Evolutionary conservation across 179 eudicot species (phyloP), one percentile per base, ranked within the genome.

Genomic region (Beta macrorhiza): DNA sequence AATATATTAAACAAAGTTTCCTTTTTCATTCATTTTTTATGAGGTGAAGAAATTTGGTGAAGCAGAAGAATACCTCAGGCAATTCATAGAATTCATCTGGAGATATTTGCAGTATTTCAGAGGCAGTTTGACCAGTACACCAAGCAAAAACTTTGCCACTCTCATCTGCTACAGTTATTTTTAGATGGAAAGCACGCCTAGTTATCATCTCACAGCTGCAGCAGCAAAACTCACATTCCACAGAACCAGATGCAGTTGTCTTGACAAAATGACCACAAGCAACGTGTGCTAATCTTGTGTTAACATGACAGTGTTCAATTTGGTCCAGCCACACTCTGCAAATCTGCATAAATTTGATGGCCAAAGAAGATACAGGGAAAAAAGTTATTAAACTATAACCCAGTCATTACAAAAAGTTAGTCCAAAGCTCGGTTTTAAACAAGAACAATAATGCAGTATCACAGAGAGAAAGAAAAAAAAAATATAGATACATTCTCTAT

Each of bases 111-210:
- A 96, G 87, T 87, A 96, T 78, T 77, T 96, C 99, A 37, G 85
- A 85, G 58, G 98, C 99, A 82, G 93, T 91, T 81, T 92, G 94
- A 80, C 98, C 96, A 11, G 91, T 85, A 80, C 98, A 96, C 97
- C 98, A 94, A 74, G 97, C 97, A 82, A 89, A 90, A 16, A 79
- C 90, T 81, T 92, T 96, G 37, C 87, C 90, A 68, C 84, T 91
- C 64, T 91, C 90, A 84, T 96, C 99, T 25, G 96, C 92, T 63
- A 96, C 84, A 22, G 93, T 91, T 73, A 96, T 78, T 79, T 89
- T 89, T 79, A 96, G 76, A 82, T 91, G 93, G 87, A 96, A 96
- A 64, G 86, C 83, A 32, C 91, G 89, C 73, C 80, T 85, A 17
- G 88, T 79, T 75, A 91, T 93, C 37, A 77, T 87, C 76, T 80